phyloP scores from a whole-genome alignment of 2,329 filamentous ascomycete genomes.

The Curvularia spicifera region DNA sequence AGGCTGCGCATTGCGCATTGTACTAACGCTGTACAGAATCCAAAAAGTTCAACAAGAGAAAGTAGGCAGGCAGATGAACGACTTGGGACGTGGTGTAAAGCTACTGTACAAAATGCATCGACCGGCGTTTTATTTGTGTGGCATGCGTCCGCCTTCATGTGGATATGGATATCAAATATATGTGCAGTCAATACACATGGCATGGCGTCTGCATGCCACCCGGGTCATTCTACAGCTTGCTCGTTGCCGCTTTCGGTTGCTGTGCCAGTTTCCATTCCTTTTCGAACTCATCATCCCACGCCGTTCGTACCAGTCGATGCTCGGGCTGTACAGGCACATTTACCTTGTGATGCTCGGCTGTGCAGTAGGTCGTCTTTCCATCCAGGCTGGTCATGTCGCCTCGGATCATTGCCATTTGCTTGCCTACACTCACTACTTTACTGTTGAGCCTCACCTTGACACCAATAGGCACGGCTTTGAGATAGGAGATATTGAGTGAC shows the following conservation, averaged over 20 bases:
- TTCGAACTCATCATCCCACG: constrained; percentile 56
- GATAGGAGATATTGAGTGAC: constrained; percentile 59
- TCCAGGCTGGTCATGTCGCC: constrained; percentile 59
- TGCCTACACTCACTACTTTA: constrained; percentile 55
- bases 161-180: not conserved
- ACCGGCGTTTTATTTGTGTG: not conserved
- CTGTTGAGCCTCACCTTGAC: constrained; percentile 54
- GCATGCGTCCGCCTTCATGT: not conserved
- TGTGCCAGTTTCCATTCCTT: constrained; percentile 30
- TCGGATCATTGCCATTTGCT: constrained; percentile 60
- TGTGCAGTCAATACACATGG: not conserved
- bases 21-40: constrained; percentile 45
- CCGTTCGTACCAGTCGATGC: constrained; percentile 49
- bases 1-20: not conserved
- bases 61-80: constrained; percentile 27
- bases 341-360: constrained; percentile 62
- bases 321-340: constrained; percentile 51
- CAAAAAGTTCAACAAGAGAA: constrained; percentile 57
- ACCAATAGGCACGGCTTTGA: constrained; percentile 57
- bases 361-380: constrained; percentile 57
- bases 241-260: constrained; percentile 16
- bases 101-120: constrained; percentile 19
- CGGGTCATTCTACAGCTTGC: constrained; percentile 25
- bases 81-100: not conserved
- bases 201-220: not conserved